Evolutionary conservation across 169 alveolate species (phyloP), one percentile per base, ranked within the genome.

Genomic region (Toxoplasma gondii): DNA sequence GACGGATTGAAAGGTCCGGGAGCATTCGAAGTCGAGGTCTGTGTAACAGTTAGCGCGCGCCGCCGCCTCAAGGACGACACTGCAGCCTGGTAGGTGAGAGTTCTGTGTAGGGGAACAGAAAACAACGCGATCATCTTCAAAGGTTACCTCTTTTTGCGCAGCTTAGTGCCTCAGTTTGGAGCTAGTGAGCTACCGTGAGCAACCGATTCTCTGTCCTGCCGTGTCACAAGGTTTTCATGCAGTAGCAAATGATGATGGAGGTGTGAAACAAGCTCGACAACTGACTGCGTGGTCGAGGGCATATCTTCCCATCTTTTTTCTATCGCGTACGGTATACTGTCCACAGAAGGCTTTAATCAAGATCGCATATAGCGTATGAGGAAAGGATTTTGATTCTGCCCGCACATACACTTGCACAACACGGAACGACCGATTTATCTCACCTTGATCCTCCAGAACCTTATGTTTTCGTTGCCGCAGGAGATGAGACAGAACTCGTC

Each of bases 391-490:
- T 12, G 27, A 49, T 49, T 12, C 22, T 5, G 0, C 12, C 22
- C 58, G 22, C 58, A 17, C 22, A 49, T 17, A 49, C 58, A 17
- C 58, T 49, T 49, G 58, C 58, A 49, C 4, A 0, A 17, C 12
- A 1, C 58, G 22, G 29, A 64, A 64, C 36, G 34, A 24, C 10
- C 34, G 34, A 17, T 29, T 19, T 44, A 34, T 49, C 67, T 88
- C 53, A 81, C 97, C 95, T 98, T 98, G 54, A 98, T 97, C 94
- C 99, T 97, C 99, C 99, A 98, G 92, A 97, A 98, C 93, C 99
- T 96, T n/a, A 98, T 97, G 94, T 98, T 98, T 92, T 98, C 99
- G 91, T 96, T 96, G 31, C 99, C 99, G 93, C 99, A 98, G 22
- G 98, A 97, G 64, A 97, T 96, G 81, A 98, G 96, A 45, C 95